phyloP scores from a whole-genome alignment of 331 rosid species.

The Telfairia occidentalis region DNA sequence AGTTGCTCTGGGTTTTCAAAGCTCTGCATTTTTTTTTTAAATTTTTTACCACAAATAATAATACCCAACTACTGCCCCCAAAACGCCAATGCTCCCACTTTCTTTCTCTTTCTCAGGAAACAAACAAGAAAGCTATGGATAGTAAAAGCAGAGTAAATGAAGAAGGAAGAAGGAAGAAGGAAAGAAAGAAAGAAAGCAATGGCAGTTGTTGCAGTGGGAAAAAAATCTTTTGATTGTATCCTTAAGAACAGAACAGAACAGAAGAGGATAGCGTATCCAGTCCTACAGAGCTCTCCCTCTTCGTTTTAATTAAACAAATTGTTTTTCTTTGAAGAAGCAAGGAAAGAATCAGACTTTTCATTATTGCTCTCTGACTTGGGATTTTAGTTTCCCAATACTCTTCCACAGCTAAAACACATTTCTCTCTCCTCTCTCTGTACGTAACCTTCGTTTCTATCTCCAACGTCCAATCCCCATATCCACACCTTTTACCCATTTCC shows the following conservation, averaged over 20 bases:
- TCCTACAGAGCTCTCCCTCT: conserved; percentile 12
- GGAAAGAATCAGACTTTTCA: conserved; percentile 20
- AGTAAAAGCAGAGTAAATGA: neutral
- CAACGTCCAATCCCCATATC: neutral
- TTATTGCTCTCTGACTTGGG: conserved; percentile 66
- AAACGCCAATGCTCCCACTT: neutral
- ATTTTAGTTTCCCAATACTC: conserved; percentile 63
- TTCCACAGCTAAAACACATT: neutral
- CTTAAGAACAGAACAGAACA: conserved; percentile 41
- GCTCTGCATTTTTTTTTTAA: conserved; percentile 45
- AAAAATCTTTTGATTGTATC: conserved; percentile 34
- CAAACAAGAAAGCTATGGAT: neutral
- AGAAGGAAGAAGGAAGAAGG: conserved; percentile 15
- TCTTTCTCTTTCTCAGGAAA: neutral
- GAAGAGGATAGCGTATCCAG: conserved; percentile 47
- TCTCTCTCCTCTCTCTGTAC: conserved; percentile 19
- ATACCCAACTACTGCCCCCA: no score
- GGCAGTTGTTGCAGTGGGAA: neutral
- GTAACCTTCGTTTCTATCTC: conserved; percentile 18
- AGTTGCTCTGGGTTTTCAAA: conserved; percentile 34
- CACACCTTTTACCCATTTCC: neutral
- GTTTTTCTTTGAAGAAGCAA: neutral
- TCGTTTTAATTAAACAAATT: neutral
- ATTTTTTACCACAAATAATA: no score
- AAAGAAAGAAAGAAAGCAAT: neutral